Conservation (phyloP, 2,329 filamentous ascomycete species). For the Scorias spongiosa region DNA sequence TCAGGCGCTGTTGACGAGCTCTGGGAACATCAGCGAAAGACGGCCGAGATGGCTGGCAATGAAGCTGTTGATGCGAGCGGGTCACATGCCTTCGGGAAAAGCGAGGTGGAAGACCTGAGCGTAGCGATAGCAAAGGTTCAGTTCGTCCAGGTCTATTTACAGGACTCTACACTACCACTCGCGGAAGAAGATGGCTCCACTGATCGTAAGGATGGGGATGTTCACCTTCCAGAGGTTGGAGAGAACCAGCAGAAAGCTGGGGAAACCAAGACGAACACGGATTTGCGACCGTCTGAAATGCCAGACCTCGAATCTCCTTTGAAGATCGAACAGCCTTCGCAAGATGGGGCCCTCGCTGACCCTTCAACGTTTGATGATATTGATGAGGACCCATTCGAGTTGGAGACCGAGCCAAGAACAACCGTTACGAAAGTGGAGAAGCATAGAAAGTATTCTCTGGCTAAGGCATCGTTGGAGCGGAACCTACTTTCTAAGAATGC, state of each 20-base stretch:
- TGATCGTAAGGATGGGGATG: not conserved
- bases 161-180: constrained; percentile 29
- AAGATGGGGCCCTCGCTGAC: constrained; percentile 3
- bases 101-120: constrained; percentile 26
- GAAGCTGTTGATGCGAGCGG: constrained; percentile 6
- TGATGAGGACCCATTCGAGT: not conserved
- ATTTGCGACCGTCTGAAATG: not conserved
- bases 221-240: not conserved
- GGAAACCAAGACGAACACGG: not conserved
- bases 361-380: constrained; percentile 7
- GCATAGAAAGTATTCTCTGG: not conserved
- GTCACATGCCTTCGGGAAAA: constrained; percentile 12
- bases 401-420: not conserved
- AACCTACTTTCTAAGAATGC: constrained; percentile 5
- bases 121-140: constrained; percentile 36
- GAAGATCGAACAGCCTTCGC: not conserved
- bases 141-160: constrained; percentile 36
- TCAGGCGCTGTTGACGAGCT: constrained; percentile 50
- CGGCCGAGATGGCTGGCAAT: constrained; percentile 23
- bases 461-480: not conserved
- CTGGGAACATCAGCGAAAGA: constrained; percentile 41
- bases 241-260: not conserved
- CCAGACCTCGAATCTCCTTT: not conserved
- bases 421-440: not conserved
- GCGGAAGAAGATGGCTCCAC: constrained; percentile 20